Conservation (phyloP, 1,139 yeast genomes). For the Waltiozyma sp. region DNA sequence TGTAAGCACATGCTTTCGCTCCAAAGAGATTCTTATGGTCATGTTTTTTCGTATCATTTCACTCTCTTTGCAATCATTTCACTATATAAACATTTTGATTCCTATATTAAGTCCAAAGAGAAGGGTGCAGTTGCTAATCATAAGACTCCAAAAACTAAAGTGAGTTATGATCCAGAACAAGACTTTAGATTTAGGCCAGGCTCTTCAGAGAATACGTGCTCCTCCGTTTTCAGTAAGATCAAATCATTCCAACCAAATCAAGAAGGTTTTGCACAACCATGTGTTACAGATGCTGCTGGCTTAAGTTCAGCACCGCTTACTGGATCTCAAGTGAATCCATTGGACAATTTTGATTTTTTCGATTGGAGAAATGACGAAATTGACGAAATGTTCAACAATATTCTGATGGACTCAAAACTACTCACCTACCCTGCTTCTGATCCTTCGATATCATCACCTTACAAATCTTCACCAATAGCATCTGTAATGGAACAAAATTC, state of each 20-base stretch:
- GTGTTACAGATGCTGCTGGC: background rate
- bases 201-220: background rate
- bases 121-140: conserved; percentile 3
- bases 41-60: conserved; percentile 8
- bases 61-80: conserved; percentile 8
- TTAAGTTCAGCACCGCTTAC: background rate
- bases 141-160: conserved; percentile 1
- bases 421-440: background rate
- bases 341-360: conserved; percentile 8
- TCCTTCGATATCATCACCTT: no score
- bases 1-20: conserved; percentile 8
- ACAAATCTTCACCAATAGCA: no score
- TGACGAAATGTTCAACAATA: conserved; percentile 9
- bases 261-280: background rate
- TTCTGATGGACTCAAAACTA: background rate
- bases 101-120: conserved; percentile 7
- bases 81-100: conserved; percentile 9
- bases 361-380: conserved; percentile 13
- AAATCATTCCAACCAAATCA: background rate
- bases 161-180: background rate
- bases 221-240: background rate
- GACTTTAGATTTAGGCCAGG: background rate
- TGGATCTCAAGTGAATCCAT: background rate
- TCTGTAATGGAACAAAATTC: no score
- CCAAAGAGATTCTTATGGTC: conserved; percentile 10